These are phyloP conservation scores for Hyphodiscus hymeniophilus DNA, from an alignment of 495 filamentous ascomycete genomes.

Conservation along the genomic window DNA sequence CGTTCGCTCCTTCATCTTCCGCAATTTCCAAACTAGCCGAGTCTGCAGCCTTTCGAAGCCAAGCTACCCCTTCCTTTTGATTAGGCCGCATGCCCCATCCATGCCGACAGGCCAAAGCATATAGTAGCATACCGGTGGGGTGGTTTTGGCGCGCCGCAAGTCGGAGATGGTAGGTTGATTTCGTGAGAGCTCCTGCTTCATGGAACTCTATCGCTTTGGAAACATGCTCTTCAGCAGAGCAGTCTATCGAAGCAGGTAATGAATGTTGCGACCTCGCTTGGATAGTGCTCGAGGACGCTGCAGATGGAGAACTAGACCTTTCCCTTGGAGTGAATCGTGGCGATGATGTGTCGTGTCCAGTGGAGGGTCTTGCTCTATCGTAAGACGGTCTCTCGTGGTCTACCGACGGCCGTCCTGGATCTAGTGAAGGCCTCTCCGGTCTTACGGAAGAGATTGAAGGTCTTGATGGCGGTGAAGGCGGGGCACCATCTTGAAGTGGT, in stretches of 20 bases:
- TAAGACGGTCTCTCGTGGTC: constrained; percentile 32
- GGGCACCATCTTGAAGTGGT: constrained; percentile 32
- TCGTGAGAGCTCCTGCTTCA: constrained; percentile 72
- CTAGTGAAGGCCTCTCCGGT: constrained; percentile 22
- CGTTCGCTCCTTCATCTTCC: constrained; percentile 63
- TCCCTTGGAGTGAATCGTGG: constrained; percentile 11
- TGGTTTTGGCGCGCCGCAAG: constrained; percentile 78
- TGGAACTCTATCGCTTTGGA: constrained; percentile 81
- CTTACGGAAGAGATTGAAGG: constrained; percentile 25
- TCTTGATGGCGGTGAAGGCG: constrained; percentile 42
- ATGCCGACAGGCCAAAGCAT: constrained; percentile 92
- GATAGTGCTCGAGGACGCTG: constrained; percentile 58
- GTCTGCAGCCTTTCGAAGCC: constrained; percentile 85
- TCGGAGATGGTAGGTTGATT: constrained; percentile 92
- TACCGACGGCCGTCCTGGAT: constrained; percentile 25
- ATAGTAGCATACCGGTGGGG: constrained; percentile 90
- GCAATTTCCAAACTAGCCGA: constrained; percentile 73
- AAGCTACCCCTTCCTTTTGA: constrained; percentile 77
- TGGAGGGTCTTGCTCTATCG: constrained; percentile 39
- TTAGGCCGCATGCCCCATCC: constrained; percentile 97
- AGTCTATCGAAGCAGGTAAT: constrained; percentile 28
- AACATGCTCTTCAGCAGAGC: constrained; percentile 74
- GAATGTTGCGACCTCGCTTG: constrained; percentile 47
- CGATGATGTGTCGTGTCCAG: constrained; percentile 30
- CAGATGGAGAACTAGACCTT: constrained; percentile 41